These are phyloP conservation scores for Actinomortierella wolfii DNA, from an alignment of 371 early-diverging fungal genomes.

Conservation along the genomic window DNA sequence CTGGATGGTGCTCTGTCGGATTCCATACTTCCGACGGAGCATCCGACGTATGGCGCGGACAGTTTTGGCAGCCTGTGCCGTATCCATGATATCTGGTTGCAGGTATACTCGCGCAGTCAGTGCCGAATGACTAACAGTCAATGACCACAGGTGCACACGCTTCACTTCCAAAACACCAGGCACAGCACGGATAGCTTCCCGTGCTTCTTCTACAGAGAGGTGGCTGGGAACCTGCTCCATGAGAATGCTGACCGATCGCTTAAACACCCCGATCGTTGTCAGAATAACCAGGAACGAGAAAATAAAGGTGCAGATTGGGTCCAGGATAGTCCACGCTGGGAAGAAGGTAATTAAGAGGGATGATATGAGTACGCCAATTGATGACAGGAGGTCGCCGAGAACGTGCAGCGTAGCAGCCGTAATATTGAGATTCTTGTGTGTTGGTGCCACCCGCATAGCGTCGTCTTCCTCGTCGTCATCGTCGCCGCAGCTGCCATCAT, in stretches of 20 bases:
- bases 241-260: slow-evolving; percentile 58
- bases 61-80: slow-evolving; percentile 11
- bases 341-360: slow-evolving; percentile 74
- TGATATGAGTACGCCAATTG: slow-evolving; percentile 88
- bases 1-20: slow-evolving; percentile 32
- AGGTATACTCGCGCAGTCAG: slow-evolving; percentile 18
- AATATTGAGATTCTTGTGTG: slow-evolving; percentile 68
- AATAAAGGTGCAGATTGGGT: slow-evolving; percentile 86
- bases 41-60: slow-evolving; percentile 11
- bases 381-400: slow-evolving; percentile 83
- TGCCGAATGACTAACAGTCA: slow-evolving; percentile 30
- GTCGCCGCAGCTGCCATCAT: slow-evolving; percentile 22
- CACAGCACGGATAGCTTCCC: slow-evolving; percentile 33
- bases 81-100: slow-evolving; percentile 29
- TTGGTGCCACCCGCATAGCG: background rate
- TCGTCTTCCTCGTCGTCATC: slow-evolving; percentile 7
- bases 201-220: slow-evolving; percentile 27
- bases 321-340: slow-evolving; percentile 71
- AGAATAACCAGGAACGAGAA: slow-evolving; percentile 80
- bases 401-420: slow-evolving; percentile 82
- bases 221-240: slow-evolving; percentile 54
- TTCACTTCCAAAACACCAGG: slow-evolving; percentile 42
- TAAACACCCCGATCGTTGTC: slow-evolving; percentile 66
- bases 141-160: slow-evolving; percentile 30
- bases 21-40: slow-evolving; percentile 20